Evolutionary conservation across 371 early-diverging fungal genomes (phyloP).

Genomic region (Mortierella sp.): DNA sequence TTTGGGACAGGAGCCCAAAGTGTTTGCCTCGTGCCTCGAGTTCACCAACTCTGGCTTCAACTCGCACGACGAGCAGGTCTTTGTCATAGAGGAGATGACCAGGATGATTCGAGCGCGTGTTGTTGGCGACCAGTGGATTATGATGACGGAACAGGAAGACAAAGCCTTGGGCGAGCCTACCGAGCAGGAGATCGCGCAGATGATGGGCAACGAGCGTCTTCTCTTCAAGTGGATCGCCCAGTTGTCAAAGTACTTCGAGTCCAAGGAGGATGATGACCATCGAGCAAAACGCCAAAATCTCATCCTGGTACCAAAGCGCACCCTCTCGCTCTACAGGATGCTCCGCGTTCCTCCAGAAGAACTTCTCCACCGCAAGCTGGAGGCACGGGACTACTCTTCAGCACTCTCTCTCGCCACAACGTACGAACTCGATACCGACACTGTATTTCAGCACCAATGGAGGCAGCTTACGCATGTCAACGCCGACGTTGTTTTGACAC

Average conservation of each 20-base stretch:
- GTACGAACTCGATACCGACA: conserved; percentile 69
- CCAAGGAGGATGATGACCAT: conserved; percentile 10
- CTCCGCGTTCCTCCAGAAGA: conserved; percentile 59
- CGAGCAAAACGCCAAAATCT: conserved; percentile 43
- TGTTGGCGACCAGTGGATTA: conserved; percentile 55
- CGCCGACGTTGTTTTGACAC: conserved; percentile 60
- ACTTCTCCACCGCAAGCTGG: conserved; percentile 60
- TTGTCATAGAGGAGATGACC: conserved; percentile 58
- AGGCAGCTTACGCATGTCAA: conserved; percentile 53
- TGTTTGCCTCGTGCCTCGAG: conserved; percentile 54
- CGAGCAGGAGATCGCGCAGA: conserved; percentile 52
- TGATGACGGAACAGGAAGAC: conserved; percentile 59
- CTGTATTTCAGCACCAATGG: conserved; percentile 78
- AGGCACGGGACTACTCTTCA: conserved; percentile 67
- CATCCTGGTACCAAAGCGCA: conserved; percentile 56
- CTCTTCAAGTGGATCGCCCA: conserved; percentile 52
- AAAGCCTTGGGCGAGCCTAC: conserved; percentile 55
- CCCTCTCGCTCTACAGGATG: conserved; percentile 54
- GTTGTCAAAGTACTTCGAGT: conserved; percentile 37
- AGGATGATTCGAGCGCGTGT: conserved; percentile 61
- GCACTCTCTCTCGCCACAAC: conserved; percentile 75
- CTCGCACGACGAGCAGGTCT: conserved; percentile 56
- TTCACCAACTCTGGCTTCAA: conserved; percentile 53
- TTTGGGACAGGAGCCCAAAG: conserved; percentile 57
- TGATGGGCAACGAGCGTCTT: conserved; percentile 52